A percentile compares a stretch with the other conserved stretches of the same genome.
Evolutionary conservation across 305 asterid genomes (phyloP).

Genomic region (Fraxinus sp.): DNA sequence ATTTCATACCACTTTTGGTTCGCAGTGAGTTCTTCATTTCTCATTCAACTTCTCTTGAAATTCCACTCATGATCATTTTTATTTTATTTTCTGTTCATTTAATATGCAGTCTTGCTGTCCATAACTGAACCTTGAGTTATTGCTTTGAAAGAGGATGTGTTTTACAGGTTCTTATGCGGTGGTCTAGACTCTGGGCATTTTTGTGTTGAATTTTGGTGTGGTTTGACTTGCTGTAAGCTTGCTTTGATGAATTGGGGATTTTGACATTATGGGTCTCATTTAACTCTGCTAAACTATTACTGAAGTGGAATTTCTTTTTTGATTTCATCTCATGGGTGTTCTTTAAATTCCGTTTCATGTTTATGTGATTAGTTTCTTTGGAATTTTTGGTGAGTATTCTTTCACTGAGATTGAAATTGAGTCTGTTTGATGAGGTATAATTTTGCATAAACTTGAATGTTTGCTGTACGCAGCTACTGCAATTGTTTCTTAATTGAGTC

Average conservation of each 20-base stretch:
- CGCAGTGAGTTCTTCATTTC: conserved; percentile 27
- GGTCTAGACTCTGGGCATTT: neutral
- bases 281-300: conserved; percentile 2
- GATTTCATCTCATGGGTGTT: neutral
- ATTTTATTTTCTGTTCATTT: neutral
- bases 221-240: conserved; percentile 7
- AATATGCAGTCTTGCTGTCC: neutral
- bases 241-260: conserved; percentile 14
- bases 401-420: conserved; percentile 16
- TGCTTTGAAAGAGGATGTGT: neutral
- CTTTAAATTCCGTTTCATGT: neutral
- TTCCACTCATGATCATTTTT: conserved; percentile 13
- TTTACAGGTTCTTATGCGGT: conserved; percentile 2
- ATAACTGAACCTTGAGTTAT: neutral
- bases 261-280: conserved; percentile 16
- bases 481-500: neutral
- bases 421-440: neutral
- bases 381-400: neutral
- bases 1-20: conserved; percentile 20
- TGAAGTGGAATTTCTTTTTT: conserved; percentile 2
- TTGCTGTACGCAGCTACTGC: neutral
- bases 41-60: neutral
- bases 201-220: conserved; percentile 7
- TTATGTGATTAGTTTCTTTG: conserved; percentile 1
- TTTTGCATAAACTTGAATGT: conserved; percentile 6